Base-by-base conservation (phyloP, 208 protist genomes). In the Herpetomonas muscarum region DNA sequence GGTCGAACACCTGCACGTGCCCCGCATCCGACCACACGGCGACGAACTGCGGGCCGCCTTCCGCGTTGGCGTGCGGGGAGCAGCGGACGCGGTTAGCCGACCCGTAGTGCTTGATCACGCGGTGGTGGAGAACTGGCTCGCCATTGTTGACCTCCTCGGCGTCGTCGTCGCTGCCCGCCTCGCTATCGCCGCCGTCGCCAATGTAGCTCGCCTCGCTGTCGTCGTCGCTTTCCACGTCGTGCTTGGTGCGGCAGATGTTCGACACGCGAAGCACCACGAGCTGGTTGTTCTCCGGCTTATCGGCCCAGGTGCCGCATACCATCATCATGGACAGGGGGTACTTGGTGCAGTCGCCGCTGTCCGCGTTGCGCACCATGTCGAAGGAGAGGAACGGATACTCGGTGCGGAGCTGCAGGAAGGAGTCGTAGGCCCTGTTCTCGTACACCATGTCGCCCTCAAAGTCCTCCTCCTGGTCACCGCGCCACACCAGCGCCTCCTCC, bases 281-380 rank as follows among this genome's bases (percentile, higher is more conserved):
- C 57, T 98, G 92, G 64, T 99, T 99, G 28, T 97, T 79, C 10
- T 69, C 53, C 0, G 69, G 51, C 29, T 79, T 66, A 29, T 96
- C 93, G 24, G 97, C 96, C 83, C 99, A 96, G 22, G 97, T 98
- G 58, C 98, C 98, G 41, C 93, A 97, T 7, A 97, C 94, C 4
- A 97, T 61, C 55, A 92, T 93, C 36, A 85, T 75, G 3, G 92
- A 94, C 34, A 97, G 78, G 9, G 97, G 98, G 69, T 96, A 98
- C 49, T 71, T 81, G 54, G 75, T 89, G 56, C 74, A 70, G 68
- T 76, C 67, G 17, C 37, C 65, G 26, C 75, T 68, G 39, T 89
- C 78, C 17, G 58, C 66, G 70, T 95, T 84, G 17, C 61, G 61
- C 24, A 92, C 51, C 1, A 95, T 59, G 37, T 92, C 85, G 59